A percentile compares a stretch with the other conserved stretches of the same genome.
Conservation (phyloP, 2,329 filamentous ascomycete genomes). For the Aspergillus calidoustus region DNA sequence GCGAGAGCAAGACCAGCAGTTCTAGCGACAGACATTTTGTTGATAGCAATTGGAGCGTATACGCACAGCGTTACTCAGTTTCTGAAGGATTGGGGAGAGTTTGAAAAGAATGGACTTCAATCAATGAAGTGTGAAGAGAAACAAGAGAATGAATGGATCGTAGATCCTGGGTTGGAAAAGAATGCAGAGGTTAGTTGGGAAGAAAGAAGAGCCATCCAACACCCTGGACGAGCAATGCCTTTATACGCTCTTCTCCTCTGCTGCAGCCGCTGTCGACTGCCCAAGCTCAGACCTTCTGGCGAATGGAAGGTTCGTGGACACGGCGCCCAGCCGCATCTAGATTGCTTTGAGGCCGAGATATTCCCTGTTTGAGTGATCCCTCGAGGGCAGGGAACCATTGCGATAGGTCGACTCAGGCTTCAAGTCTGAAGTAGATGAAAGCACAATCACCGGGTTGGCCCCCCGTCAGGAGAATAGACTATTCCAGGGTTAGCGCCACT, state of each 20-base stretch:
- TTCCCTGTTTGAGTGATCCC: slow-evolving; percentile 13
- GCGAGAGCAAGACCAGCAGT: slow-evolving; percentile 39
- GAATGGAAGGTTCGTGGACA: slow-evolving; percentile 25
- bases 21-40: slow-evolving; percentile 41
- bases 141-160: slow-evolving; percentile 35
- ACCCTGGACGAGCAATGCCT: slow-evolving; percentile 11
- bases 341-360: slow-evolving; percentile 24
- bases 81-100: slow-evolving; percentile 32
- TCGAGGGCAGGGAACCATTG: slow-evolving; percentile 32
- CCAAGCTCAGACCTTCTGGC: slow-evolving; percentile 20
- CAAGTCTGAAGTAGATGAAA: slow-evolving; percentile 38
- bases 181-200: slow-evolving; percentile 35
- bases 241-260: slow-evolving; percentile 18
- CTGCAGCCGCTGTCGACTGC: background rate
- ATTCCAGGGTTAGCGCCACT: slow-evolving; percentile 20
- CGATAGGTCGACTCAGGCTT: slow-evolving; percentile 23
- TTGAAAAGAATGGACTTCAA: slow-evolving; percentile 39
- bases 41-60: slow-evolving; percentile 20
- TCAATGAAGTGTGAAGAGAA: slow-evolving; percentile 39
- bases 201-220: slow-evolving; percentile 13
- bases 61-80: slow-evolving; percentile 38
- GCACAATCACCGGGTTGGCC: slow-evolving; percentile 17
- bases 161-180: slow-evolving; percentile 32
- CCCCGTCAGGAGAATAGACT: slow-evolving; percentile 21
- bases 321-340: slow-evolving; percentile 24